Conservation (phyloP, 805 yeast genomes). For the Candida oleophila region DNA sequence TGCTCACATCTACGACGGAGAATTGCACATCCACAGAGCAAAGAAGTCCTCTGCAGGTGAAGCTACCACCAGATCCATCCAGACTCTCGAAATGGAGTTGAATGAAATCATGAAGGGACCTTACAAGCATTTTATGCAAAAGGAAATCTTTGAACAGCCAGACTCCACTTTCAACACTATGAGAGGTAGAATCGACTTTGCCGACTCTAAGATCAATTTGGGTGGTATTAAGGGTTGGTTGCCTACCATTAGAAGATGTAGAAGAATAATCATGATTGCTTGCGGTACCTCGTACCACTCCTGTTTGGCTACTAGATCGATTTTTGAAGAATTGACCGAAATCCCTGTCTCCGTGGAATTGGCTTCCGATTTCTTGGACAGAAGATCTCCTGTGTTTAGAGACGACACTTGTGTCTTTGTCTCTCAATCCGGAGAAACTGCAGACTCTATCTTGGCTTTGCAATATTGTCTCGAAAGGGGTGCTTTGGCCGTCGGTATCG, state of each 20-base stretch:
- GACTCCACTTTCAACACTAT: conserved; percentile 97
- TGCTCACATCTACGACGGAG: conserved; percentile 98
- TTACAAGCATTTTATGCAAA: conserved; percentile 95
- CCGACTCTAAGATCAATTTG: conserved; percentile 67
- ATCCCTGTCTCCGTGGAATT: conserved; percentile 90
- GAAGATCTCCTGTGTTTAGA: conserved; percentile 95
- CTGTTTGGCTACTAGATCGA: conserved; percentile 93
- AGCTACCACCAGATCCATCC: conserved; percentile 93
- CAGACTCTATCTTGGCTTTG: conserved; percentile 92
- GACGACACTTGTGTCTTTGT: conserved; percentile 98
- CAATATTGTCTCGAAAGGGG: conserved; percentile 96
- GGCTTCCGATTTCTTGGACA: conserved; percentile 92
- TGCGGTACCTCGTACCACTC: conserved; percentile 99
- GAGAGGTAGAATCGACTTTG: conserved; percentile 98
- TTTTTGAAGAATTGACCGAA: conserved; percentile 94
- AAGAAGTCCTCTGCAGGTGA: conserved; percentile 69
- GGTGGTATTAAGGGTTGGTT: conserved; percentile 89
- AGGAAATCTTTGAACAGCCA: conserved; percentile 98
- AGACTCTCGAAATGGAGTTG: conserved; percentile 94
- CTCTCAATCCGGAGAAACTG: conserved; percentile 98
- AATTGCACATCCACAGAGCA: conserved; percentile 96
- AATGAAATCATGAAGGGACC: conserved; percentile 98
- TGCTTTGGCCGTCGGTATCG: conserved; percentile 96
- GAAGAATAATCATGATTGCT: conserved; percentile 96
- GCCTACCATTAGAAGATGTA: conserved; percentile 87